These are phyloP conservation scores for Aspergillus sp. DNA, from an alignment of 2,329 filamentous ascomycete species.

Conservation along the genomic window DNA sequence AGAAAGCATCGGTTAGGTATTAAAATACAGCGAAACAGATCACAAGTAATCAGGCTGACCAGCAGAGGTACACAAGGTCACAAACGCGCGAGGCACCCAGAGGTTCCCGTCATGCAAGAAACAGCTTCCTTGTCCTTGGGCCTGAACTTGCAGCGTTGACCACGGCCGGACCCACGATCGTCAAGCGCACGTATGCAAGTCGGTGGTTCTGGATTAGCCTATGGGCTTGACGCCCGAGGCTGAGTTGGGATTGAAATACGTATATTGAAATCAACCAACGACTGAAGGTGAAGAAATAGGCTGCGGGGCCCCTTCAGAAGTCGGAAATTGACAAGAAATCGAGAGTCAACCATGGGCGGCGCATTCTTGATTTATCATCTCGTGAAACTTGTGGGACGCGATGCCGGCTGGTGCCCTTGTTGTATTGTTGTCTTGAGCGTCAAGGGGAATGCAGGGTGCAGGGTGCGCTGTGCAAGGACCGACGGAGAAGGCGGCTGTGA, in stretches of 20 bases:
- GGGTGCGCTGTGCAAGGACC: neutral
- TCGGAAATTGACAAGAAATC: slow-evolving; percentile 9
- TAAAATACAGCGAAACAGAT: neutral
- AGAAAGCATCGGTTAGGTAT: slow-evolving; percentile 11
- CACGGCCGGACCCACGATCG: slow-evolving; percentile 24
- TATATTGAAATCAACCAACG: slow-evolving; percentile 3
- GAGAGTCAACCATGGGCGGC: slow-evolving; percentile 12
- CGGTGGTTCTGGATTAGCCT: slow-evolving; percentile 26
- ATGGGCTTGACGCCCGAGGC: slow-evolving; percentile 25
- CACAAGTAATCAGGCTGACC: slow-evolving; percentile 7
- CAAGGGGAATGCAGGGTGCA: slow-evolving; percentile 13
- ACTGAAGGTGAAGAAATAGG: slow-evolving; percentile 9
- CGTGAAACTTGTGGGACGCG: neutral
- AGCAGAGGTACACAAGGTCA: neutral
- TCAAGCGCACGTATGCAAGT: slow-evolving; percentile 35
- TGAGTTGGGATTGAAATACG: slow-evolving; percentile 12
- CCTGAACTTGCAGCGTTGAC: slow-evolving; percentile 15
- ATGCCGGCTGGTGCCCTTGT: neutral
- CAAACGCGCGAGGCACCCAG: slow-evolving; percentile 15
- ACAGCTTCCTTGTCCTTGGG: slow-evolving; percentile 8
- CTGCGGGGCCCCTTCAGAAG: slow-evolving; percentile 8
- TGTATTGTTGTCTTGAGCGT: slow-evolving; percentile 1
- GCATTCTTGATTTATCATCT: slow-evolving; percentile 7
- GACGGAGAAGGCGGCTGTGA: neutral
- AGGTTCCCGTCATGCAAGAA: slow-evolving; percentile 15